Evolutionary conservation across 1,284 basidiomycete species (phyloP).

Genomic region (Apiotrichum porosum): DNA sequence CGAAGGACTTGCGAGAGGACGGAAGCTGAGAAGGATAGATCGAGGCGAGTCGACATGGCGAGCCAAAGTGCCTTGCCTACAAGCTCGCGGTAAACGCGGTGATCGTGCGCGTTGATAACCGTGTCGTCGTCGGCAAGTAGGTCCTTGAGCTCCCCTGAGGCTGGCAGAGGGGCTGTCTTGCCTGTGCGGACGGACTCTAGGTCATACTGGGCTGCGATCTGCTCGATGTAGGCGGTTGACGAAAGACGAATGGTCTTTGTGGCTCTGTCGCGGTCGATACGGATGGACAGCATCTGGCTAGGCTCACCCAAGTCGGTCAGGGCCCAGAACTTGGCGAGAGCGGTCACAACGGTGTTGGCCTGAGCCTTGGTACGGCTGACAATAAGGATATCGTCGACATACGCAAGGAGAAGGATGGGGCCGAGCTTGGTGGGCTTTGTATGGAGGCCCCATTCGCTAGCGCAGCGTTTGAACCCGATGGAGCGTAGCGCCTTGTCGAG

Average conservation of each 20-base stretch:
- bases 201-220: constrained; percentile 40
- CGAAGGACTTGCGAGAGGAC: constrained; percentile 19
- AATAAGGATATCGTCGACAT: constrained; percentile 20
- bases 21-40: constrained; percentile 30
- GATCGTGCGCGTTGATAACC: not conserved
- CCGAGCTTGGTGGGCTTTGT: constrained; percentile 1
- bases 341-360: constrained; percentile 20
- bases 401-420: constrained; percentile 8
- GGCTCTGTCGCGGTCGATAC: constrained; percentile 36
- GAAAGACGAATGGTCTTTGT: constrained; percentile 39
- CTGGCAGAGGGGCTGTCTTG: constrained; percentile 10
- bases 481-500: constrained; percentile 38
- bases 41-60: constrained; percentile 23
- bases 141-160: not conserved
- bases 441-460: constrained; percentile 48
- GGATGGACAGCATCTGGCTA: constrained; percentile 25
- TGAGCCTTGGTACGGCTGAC: not conserved
- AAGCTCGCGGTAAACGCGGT: constrained; percentile 17
- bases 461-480: constrained; percentile 37
- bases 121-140: not conserved
- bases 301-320: constrained; percentile 30
- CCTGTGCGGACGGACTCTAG: not conserved
- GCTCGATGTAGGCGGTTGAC: constrained; percentile 49
- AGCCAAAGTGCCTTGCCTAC: constrained; percentile 33
- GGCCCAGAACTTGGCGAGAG: constrained; percentile 13